Evolutionary conservation across 768 basidiomycete genomes (phyloP), one percentile per base, ranked within the genome.

Genomic region (Rhizopogon roseolus): DNA sequence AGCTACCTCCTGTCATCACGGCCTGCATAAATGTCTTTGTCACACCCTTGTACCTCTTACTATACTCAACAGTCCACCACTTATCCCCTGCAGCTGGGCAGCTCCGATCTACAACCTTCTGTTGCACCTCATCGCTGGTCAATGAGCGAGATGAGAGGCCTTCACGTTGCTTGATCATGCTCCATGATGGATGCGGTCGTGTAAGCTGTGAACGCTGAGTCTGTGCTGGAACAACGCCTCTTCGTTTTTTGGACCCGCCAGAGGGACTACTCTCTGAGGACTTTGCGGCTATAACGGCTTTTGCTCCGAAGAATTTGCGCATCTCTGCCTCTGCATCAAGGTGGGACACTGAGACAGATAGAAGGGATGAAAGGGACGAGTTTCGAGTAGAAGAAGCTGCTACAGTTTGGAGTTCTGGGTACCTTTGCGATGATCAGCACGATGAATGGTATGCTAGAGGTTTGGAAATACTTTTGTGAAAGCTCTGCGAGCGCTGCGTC

Each of bases 241-340:
- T 76, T 32, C 80, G 65, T 49, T 70, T 62, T 53, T 69, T 65
- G 1, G 66, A 51, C 3, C 76, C 66, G 1, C 73, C 64, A 3
- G 77, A 54, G 1, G 74, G 58, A 4, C 66, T 63, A 1, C 69
- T 56, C 1, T 73, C 60, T 11, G 69, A 58, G 17, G 69, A 66
- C 66, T 81, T 81, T 28, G 76, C 78, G 2, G 86, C 82, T n/a
- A 77, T 75, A 8, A 98, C 81, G 54, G 97, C 94, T 62, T 86
- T 90, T 17, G 90, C 81, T 2, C 96, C 96, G 64, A 99, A 99
- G 77, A 98, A 96, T 58, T 85, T 87, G 52, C 89, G 85, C 71
- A 98, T 81, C 65, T 99, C 97, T 0, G 88, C 87, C 55, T 96
- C 93, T 10, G 85, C 77, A 57, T 98, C 93, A 14, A 99, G 82